phyloP scores from a whole-genome alignment of 495 filamentous ascomycete species.

The Bacidia gigantensis region DNA sequence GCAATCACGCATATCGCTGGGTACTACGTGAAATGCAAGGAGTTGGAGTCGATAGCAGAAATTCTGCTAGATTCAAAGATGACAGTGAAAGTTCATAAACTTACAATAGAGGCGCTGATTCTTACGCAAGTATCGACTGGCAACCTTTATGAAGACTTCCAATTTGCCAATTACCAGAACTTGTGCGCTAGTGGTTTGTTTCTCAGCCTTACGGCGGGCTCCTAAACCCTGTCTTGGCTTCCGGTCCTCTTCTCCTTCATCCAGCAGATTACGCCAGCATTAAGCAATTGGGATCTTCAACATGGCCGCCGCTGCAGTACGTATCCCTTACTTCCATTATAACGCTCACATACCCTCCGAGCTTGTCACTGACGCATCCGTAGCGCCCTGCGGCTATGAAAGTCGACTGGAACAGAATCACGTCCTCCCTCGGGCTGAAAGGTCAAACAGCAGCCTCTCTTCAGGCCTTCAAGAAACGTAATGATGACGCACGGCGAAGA shows the following conservation, averaged over 20 bases:
- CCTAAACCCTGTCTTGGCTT: constrained; percentile 21
- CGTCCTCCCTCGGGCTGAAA: constrained; percentile 83
- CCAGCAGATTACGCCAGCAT: neutral
- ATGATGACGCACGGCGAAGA: constrained; percentile 95
- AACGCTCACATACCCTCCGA: neutral
- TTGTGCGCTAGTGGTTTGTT: neutral
- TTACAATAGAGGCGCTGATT: neutral
- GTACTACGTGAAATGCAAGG: too few relatives aligned
- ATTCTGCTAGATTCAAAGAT: too few relatives aligned
- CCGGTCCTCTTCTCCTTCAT: constrained; percentile 26
- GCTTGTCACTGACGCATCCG: constrained; percentile 20
- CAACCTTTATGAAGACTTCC: too few relatives aligned
- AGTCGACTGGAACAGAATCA: constrained; percentile 94
- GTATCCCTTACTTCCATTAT: neutral
- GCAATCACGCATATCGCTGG: too few relatives aligned
- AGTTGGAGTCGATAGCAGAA: too few relatives aligned
- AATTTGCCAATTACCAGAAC: neutral
- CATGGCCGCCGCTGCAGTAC: constrained; percentile 74
- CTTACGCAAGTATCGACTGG: too few relatives aligned
- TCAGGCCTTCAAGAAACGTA: constrained; percentile 96
- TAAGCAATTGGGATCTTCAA: constrained; percentile 27
- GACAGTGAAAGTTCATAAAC: neutral
- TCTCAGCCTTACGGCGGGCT: constrained; percentile 1
- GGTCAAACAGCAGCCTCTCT: constrained; percentile 84
- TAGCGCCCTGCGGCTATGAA: constrained; percentile 97